A percentile compares a stretch with the other conserved stretches of the same genome.
phyloP scores from a whole-genome alignment of 257 asterid genomes.

The Salvia hispanica region DNA sequence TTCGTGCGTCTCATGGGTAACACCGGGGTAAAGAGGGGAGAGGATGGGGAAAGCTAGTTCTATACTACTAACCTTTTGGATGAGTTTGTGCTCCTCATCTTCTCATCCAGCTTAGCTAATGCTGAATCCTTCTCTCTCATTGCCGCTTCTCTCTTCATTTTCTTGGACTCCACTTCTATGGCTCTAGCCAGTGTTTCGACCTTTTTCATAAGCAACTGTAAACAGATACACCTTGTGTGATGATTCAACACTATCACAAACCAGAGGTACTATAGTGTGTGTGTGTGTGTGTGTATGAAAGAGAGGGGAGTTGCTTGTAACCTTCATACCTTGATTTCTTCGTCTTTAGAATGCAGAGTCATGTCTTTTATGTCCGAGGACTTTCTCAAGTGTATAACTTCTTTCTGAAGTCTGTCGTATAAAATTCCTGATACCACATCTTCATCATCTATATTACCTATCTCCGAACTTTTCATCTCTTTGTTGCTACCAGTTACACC shows the following conservation, averaged over 20 bases:
- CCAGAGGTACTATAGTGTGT: background rate
- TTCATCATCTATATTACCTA: constrained; percentile 36
- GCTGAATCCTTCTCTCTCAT: constrained; percentile 53
- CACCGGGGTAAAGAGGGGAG: background rate
- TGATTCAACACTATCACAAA: constrained; percentile 6
- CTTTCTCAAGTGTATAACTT: constrained; percentile 73
- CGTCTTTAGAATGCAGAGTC: constrained; percentile 64
- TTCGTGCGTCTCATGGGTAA: background rate
- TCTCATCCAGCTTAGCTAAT: constrained; percentile 41
- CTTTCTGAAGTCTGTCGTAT: constrained; percentile 89
- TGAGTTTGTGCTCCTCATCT: constrained; percentile 42
- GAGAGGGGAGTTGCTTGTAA: background rate
- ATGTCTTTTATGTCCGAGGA: constrained; percentile 53
- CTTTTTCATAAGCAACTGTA: constrained; percentile 70
- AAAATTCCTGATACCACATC: constrained; percentile 80
- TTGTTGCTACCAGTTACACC: constrained; percentile 29
- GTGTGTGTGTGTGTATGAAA: no score
- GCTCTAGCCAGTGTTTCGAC: constrained; percentile 67
- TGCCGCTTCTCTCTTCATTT: constrained; percentile 67
- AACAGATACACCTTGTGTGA: constrained; percentile 8
- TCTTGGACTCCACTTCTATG: constrained; percentile 64
- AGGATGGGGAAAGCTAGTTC: background rate
- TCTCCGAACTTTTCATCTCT: constrained; percentile 36
- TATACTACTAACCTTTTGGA: constrained; percentile 47
- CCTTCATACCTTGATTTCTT: constrained; percentile 64